Conservation (phyloP, 805 yeast genomes). For the Candida caryicola region DNA sequence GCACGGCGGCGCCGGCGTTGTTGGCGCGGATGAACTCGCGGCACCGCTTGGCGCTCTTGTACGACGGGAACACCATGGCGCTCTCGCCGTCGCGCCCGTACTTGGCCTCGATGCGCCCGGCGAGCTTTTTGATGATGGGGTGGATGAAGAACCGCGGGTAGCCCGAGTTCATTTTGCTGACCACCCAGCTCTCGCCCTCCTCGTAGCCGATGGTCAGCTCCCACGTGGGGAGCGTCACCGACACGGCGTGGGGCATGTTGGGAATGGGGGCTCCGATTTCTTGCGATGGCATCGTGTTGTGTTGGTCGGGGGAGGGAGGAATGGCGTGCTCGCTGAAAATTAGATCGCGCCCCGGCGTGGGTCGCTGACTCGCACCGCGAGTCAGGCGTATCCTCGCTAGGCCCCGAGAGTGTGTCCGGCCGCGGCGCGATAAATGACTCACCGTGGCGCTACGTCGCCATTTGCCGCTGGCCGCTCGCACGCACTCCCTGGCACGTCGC, state of each 20-base stretch:
- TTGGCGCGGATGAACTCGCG: conserved; percentile 61
- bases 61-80: conserved; percentile 74
- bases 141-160: conserved; percentile 86
- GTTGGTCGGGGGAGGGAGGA: too few relatives aligned
- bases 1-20: conserved; percentile 21
- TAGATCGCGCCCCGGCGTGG: too few relatives aligned
- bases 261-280: conserved; percentile 84
- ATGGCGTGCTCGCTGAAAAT: too few relatives aligned
- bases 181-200: conserved; percentile 82
- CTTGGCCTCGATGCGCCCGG: conserved; percentile 52
- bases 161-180: conserved; percentile 74
- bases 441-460: too few relatives aligned
- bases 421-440: too few relatives aligned
- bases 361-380: too few relatives aligned
- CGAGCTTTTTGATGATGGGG: conserved; percentile 55
- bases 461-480: too few relatives aligned
- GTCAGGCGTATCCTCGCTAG: too few relatives aligned
- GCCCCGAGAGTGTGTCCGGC: too few relatives aligned
- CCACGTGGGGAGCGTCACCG: conserved; percentile 96
- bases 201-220: conserved; percentile 89
- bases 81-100: conserved; percentile 81
- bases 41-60: conserved; percentile 77
- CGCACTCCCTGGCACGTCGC: too few relatives aligned
- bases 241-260: conserved; percentile 87
- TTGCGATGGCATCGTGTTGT: conserved; percentile 30